Percentiles rank a stretch among this genome's conserved stretches.
Evolutionary conservation across 2,329 filamentous ascomycete genomes (phyloP).

Genomic region (Coniochaeta sp.): DNA sequence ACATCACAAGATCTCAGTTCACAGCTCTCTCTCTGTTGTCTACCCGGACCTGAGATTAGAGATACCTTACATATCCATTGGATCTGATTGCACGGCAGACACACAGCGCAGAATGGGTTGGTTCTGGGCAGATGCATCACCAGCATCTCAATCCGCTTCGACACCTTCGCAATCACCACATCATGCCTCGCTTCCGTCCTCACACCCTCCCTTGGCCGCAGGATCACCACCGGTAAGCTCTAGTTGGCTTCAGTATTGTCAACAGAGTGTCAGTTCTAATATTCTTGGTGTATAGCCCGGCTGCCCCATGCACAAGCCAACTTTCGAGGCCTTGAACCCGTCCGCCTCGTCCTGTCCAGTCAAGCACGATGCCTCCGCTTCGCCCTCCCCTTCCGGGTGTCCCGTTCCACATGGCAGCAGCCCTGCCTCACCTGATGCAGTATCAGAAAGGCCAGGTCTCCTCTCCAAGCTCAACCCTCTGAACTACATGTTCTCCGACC

Average conservation of each 20-base stretch:
- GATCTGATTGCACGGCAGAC: background rate
- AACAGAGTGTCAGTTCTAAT: no score
- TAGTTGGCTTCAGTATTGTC: no score
- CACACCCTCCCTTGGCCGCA: conserved; percentile 13
- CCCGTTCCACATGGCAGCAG: no score
- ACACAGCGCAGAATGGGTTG: conserved; percentile 41
- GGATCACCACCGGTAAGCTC: conserved; percentile 31
- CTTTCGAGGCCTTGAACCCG: conserved; percentile 35
- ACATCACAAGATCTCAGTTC: no score
- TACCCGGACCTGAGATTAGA: background rate
- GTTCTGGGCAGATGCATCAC: conserved; percentile 52
- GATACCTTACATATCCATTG: background rate
- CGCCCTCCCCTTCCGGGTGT: conserved; percentile 6
- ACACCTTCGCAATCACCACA: conserved; percentile 6
- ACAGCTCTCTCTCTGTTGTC: background rate
- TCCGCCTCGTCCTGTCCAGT: background rate
- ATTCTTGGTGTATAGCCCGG: conserved; percentile 27
- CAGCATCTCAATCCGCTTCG: conserved; percentile 12
- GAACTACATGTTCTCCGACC: conserved; percentile 90
- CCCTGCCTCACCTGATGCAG: no score
- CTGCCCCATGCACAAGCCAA: conserved; percentile 52
- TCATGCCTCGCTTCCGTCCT: conserved; percentile 4
- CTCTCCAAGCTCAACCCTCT: conserved; percentile 58
- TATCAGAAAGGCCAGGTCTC: conserved; percentile 30
- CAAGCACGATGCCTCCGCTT: background rate